These are phyloP conservation scores for Penicillium canescens DNA, from an alignment of 495 filamentous ascomycete genomes.

Conservation along the genomic window DNA sequence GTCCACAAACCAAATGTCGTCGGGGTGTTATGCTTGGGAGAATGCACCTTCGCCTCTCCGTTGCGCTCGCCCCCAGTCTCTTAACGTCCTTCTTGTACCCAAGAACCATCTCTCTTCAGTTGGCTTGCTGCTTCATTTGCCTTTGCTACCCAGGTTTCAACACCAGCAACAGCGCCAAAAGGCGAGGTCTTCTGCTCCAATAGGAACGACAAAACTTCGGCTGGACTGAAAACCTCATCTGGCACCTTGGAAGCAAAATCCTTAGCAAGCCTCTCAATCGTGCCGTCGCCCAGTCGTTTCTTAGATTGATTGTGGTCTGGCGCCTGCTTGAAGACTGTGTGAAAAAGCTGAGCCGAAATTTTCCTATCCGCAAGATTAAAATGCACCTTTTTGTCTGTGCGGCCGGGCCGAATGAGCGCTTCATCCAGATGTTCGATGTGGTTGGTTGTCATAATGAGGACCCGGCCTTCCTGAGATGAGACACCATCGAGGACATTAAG, in stretches of 20 bases:
- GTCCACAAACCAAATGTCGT: too few relatives aligned
- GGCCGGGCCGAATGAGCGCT: slow-evolving; percentile 65
- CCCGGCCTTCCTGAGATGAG: slow-evolving; percentile 61
- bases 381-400: slow-evolving; percentile 47
- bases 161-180: slow-evolving; percentile 13
- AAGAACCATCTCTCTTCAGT: slow-evolving; percentile 3
- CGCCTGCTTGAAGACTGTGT: slow-evolving; percentile 11
- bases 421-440: slow-evolving; percentile 63
- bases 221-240: slow-evolving; percentile 19
- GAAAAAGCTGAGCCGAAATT: slow-evolving; percentile 15
- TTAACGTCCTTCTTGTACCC: not conserved
- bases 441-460: slow-evolving; percentile 76
- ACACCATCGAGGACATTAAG: slow-evolving; percentile 70
- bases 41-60: too few relatives aligned
- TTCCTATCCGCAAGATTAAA: slow-evolving; percentile 14
- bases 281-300: slow-evolving; percentile 2
- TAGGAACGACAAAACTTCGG: slow-evolving; percentile 19
- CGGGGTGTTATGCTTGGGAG: too few relatives aligned
- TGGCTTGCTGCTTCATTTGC: not conserved
- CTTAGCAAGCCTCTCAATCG: slow-evolving; percentile 5
- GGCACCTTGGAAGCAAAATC: slow-evolving; percentile 17
- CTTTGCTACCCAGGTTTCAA: slow-evolving; percentile 12
- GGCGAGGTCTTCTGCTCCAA: slow-evolving; percentile 14
- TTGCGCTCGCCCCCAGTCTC: not conserved
- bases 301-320: slow-evolving; percentile 3